Base-by-base conservation (phyloP, 108 stramenopile genomes). In the Chaetoceros muelleri region DNA sequence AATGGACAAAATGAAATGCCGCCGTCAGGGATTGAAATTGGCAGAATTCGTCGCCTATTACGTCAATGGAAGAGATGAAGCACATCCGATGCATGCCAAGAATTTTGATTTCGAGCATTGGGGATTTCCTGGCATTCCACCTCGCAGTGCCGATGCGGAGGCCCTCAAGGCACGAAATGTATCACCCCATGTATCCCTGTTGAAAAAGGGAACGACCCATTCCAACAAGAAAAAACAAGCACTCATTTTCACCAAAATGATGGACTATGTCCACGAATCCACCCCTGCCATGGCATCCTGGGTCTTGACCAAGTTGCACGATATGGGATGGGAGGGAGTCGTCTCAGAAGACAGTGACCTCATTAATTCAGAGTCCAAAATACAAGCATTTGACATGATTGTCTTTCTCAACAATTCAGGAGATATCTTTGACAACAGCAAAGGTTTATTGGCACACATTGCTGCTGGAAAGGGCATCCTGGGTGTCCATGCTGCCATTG, bases 371-470 rank as follows among this genome's bases (percentile, higher is more conserved):
- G 21, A 44, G 29, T 31, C 24, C 25, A 48, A 48, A 20, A 31
- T 58, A 24, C 29, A 25, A 19, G 19, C 22, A 8, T 58, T 21
- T 46, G 57, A 46, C 44, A 3, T 58, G 7, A 22, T 58, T 19
- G 44, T 58, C 44, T 48, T 58, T 24, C 26, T 58, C 23, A 64
- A 64, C 62, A 64, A 64, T 31, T 64, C 62, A 19, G 62, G 62
- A 2, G 48, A 64, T 19, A 28, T 52, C 21, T 64, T 64, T 24
- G 54, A 55, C 22, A 46, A 56, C 2, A 28, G 19, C 2, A 24
- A 55, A 44, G 21, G 8, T 2, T 45, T 64, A 16, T 3, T 55
- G 44, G 19, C 10, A 7, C 62, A 64, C 18, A 34, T 64, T 28
- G 62, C 20, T 3, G 21, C 46, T 7, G 62, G 62, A 28, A 45